Base-by-base conservation (phyloP, 1,284 basidiomycete species). In the Malassezia furfur region DNA sequence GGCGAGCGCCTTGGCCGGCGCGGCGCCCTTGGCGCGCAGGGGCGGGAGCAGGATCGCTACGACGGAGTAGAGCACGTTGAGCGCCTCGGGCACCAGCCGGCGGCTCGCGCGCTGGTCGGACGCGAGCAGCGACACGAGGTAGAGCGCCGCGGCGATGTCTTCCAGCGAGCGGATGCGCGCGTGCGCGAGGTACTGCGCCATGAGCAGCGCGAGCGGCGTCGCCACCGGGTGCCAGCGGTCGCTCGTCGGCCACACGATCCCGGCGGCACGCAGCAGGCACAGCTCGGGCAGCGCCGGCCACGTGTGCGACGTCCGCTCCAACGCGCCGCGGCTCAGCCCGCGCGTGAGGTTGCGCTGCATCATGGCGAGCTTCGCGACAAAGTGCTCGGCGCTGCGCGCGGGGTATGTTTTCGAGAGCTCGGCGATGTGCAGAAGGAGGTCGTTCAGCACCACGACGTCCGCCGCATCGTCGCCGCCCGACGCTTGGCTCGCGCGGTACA, bases 281-380 rank as follows among this genome's bases (percentile, higher is more conserved):
- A 98, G 79, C 74, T 98, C 94, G 3, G 89, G 78, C 1, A 84
- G 74, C 4, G 85, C 84, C 1, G 94, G 94, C 84, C 89, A 94
- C 0, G 90, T 96, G 76, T 83, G 86, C 1, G 88, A 80, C 3
- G 82, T 78, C 0, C 76, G 76, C 21, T 82, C 78, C 12, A 82
- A 78, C 0, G 88, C 78, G 1, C 87, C 89, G n/a, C 80, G 81
- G 2, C 84, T 81, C 7, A 99, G 79, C 5, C 91, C 91, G 5
- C 84, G 83, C 53, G 83, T 83, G 47, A 98, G 82, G 74, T 96
- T 96, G 78, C 91, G 91, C 75, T 96, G 85, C 88, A 96, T 94
- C 10, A 96, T 76, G 0, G 81, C 78, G 43, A 98, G 80, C 76
- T 96, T 96, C 47, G 81, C 77, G 57, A 87, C 82, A 75, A 91